Conservation (phyloP, 495 filamentous ascomycete genomes). For the Annulohypoxylon nitens region DNA sequence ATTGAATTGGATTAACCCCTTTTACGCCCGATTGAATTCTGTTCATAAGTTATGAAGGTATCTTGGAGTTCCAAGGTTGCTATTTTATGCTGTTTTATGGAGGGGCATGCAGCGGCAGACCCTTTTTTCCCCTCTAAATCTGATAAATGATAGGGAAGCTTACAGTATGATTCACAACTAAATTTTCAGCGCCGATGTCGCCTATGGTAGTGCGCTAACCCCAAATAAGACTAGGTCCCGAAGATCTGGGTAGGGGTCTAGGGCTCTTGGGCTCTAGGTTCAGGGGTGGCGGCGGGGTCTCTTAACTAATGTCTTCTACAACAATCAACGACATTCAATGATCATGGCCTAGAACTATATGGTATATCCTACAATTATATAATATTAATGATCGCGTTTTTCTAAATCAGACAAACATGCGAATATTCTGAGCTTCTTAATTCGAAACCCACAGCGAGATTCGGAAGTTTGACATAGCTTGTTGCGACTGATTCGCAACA, state of each 20-base stretch:
- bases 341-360: not conserved
- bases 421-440: too few relatives aligned
- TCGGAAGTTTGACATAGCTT: too few relatives aligned
- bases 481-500: too few relatives aligned
- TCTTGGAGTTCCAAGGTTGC: not conserved
- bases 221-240: constrained; percentile 33
- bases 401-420: too few relatives aligned
- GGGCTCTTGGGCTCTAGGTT: not conserved
- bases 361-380: not conserved
- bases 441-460: too few relatives aligned
- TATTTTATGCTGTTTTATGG: constrained; percentile 12
- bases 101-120: constrained; percentile 16
- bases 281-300: not conserved
- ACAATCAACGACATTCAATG: not conserved
- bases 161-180: constrained; percentile 41
- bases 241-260: constrained; percentile 19
- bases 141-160: constrained; percentile 23
- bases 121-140: constrained; percentile 1
- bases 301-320: not conserved
- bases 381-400: too few relatives aligned
- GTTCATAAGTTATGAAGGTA: constrained; percentile 16
- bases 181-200: constrained; percentile 44
- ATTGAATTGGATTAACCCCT: constrained; percentile 22
- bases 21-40: not conserved
- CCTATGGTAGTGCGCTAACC: constrained; percentile 17